A percentile compares a stretch with the other conserved stretches of the same genome.
Evolutionary conservation across 2,329 filamentous ascomycete genomes (phyloP).

Genomic region (Neofusicoccum kwambonambiense): DNA sequence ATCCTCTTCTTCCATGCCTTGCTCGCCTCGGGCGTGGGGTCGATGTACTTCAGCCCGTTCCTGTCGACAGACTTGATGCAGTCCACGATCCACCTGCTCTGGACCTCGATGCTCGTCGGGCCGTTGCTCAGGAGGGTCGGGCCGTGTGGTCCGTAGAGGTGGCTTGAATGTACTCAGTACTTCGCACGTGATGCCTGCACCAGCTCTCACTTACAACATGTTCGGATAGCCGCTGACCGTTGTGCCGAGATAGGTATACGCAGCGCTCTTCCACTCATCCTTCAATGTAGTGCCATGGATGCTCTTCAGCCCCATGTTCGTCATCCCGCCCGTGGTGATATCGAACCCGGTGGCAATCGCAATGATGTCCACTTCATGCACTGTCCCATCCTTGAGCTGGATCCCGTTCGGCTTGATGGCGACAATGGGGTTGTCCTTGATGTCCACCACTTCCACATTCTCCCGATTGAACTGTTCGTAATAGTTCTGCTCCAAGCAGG

Average conservation of each 20-base stretch:
- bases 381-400: slow-evolving; percentile 28
- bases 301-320: slow-evolving; percentile 39
- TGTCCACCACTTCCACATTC: slow-evolving; percentile 45
- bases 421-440: slow-evolving; percentile 42
- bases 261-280: slow-evolving; percentile 43
- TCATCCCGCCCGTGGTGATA: slow-evolving; percentile 42
- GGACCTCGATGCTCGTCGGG: slow-evolving; percentile 42
- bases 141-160: slow-evolving; percentile 43
- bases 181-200: neutral
- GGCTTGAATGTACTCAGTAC: neutral
- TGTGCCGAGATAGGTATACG: slow-evolving; percentile 45
- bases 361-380: slow-evolving; percentile 33
- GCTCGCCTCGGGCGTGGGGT: slow-evolving; percentile 39
- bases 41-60: slow-evolving; percentile 32
- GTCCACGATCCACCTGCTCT: slow-evolving; percentile 41
- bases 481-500: slow-evolving; percentile 47
- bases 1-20: slow-evolving; percentile 41
- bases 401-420: slow-evolving; percentile 31
- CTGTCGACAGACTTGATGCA: slow-evolving; percentile 32
- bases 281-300: slow-evolving; percentile 36
- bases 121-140: slow-evolving; percentile 45
- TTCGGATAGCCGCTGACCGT: slow-evolving; percentile 41
- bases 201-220: slow-evolving; percentile 27
- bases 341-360: slow-evolving; percentile 36
- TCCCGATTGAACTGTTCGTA: slow-evolving; percentile 47